Evolutionary conservation across 2,329 filamentous ascomycete species (phyloP).

Genomic region (Pestalotiopsis sp.): DNA sequence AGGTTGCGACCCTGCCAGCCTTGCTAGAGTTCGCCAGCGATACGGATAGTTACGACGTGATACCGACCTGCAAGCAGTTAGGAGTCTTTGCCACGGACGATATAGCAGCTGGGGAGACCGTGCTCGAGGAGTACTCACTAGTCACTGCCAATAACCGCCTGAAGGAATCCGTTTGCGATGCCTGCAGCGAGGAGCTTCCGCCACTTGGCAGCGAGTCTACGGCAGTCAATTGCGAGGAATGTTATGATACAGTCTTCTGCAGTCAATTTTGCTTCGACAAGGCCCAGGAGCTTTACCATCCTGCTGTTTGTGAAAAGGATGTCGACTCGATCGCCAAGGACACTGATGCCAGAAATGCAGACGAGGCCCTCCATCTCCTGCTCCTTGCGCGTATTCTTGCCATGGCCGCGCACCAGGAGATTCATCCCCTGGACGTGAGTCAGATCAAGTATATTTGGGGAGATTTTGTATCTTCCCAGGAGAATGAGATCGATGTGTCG

Average conservation of each 20-base stretch:
- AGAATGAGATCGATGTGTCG: slow-evolving; percentile 56
- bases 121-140: slow-evolving; percentile 82
- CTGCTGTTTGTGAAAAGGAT: slow-evolving; percentile 66
- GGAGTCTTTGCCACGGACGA: slow-evolving; percentile 88
- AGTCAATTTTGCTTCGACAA: slow-evolving; percentile 58
- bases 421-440: slow-evolving; percentile 64
- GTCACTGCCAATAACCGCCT: slow-evolving; percentile 87
- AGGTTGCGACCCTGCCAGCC: slow-evolving; percentile 73
- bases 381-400: slow-evolving; percentile 64
- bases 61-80: slow-evolving; percentile 71
- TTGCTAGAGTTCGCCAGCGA: slow-evolving; percentile 60
- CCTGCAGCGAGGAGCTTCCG: slow-evolving; percentile 77
- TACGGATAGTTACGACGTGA: slow-evolving; percentile 49
- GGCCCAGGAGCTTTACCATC: slow-evolving; percentile 63
- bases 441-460: slow-evolving; percentile 72
- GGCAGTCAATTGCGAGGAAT: slow-evolving; percentile 60
- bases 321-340: slow-evolving; percentile 68
- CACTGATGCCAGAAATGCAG: slow-evolving; percentile 59
- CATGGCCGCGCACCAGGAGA: slow-evolving; percentile 61
- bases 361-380: slow-evolving; percentile 63
- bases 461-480: slow-evolving; percentile 57
- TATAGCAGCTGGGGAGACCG: slow-evolving; percentile 72
- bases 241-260: slow-evolving; percentile 69
- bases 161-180: slow-evolving; percentile 86
- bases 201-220: slow-evolving; percentile 49